Evolutionary conservation across 805 yeast species (phyloP), one percentile per base, ranked within the genome.

Genomic region (Metschnikowia kunwiensis): DNA sequence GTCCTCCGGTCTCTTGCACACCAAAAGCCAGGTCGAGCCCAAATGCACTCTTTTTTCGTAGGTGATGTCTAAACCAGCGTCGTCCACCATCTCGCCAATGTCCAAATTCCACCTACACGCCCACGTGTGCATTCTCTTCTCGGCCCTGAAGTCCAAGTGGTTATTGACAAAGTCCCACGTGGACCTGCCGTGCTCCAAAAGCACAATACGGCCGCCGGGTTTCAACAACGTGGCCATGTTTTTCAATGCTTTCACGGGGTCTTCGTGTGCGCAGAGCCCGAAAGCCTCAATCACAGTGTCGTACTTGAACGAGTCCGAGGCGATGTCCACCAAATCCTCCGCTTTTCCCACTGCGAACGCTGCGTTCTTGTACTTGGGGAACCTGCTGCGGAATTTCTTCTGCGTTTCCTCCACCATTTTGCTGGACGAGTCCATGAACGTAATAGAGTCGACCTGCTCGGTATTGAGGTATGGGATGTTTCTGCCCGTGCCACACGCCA

Each of bases 21-120:
- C 78, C 47, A 83, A 70, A 61, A 83, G 75, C 93, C 93, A 89
- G 5, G 96, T 87, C 1, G 97, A 85, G 14, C 97, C 97, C 43
- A 93, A 72, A 63, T 93, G 97, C 14, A 79, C 79, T 46, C 95
- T 70, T 44, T 77, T 78, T 52, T 86, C 91, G 48, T 78, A 80
- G 2, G 88, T 86, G 28, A 93, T 75, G 47, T 84, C 89, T 38
- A 93, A 68, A 0, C 95, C 95, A 5, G 95, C 80, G 40, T 78
- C 79, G 55, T 84, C 89, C 18, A 93, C 72, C 26, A 93, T 70
- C 50, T 83, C 94, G 16, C 89, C 95, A 47, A 93, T 86, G 55
- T 93, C 97, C 45, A 93, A 66, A 56, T 93, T 93, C 97, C 97
- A 93, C 54, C 97, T 71, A 61, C 98, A 93, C 1, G 96, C 98